A percentile compares a stretch with the other conserved stretches of the same genome.
phyloP scores from a whole-genome alignment of 2,329 filamentous ascomycete species.

The Cordyceps sp. region DNA sequence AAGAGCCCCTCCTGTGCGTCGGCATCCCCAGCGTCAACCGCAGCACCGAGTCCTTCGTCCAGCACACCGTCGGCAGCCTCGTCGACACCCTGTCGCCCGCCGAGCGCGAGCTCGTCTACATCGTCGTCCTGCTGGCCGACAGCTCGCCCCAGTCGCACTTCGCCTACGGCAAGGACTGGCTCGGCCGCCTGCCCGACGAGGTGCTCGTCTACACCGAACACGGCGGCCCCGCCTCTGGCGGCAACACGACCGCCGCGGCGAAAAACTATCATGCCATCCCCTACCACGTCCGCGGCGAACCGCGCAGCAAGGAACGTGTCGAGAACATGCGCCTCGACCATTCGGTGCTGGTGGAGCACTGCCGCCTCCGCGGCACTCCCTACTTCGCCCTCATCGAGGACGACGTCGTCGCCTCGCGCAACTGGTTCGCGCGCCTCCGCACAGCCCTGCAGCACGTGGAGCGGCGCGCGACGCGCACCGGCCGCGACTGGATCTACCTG shows the following conservation, averaged over 20 bases:
- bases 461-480: constrained; percentile 4
- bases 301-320: constrained; percentile 11
- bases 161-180: constrained; percentile 15
- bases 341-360: constrained; percentile 15
- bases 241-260: background rate
- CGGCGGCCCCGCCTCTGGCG: background rate
- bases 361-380: constrained; percentile 9
- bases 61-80: constrained; percentile 13
- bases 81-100: constrained; percentile 12
- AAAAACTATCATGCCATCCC: constrained; percentile 8
- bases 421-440: constrained; percentile 15
- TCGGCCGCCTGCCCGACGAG: constrained; percentile 14
- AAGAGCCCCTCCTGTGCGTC: constrained; percentile 12
- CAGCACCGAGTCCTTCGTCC: constrained; percentile 12
- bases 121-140: constrained; percentile 19
- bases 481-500: constrained; percentile 17
- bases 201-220: constrained; percentile 13
- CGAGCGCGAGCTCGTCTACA: constrained; percentile 14
- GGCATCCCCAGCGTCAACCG: constrained; percentile 19
- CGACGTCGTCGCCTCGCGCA: constrained; percentile 16
- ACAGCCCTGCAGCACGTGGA: constrained; percentile 13
- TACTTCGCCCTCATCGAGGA: constrained; percentile 22
- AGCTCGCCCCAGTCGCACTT: constrained; percentile 12
- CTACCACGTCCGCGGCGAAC: constrained; percentile 8
- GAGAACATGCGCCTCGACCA: constrained; percentile 18